A percentile compares a stretch with the other conserved stretches of the same genome.
Conservation (phyloP, 2,329 filamentous ascomycete species). For the Chaetothyriales sp. region DNA sequence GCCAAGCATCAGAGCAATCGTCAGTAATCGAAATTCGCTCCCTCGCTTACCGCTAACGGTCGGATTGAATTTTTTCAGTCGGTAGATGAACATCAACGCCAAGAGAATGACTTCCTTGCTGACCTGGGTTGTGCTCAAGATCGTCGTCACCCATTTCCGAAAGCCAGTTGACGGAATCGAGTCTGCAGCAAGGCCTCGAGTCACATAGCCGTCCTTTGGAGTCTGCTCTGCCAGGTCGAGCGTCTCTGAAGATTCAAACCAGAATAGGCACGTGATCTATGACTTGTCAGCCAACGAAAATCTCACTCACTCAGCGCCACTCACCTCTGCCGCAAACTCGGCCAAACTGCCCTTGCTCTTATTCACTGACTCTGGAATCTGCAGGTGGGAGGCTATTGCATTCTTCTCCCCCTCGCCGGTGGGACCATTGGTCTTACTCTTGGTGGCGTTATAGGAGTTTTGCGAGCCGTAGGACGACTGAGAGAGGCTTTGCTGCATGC, state of each 20-base stretch:
- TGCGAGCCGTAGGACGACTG: conserved; percentile 1
- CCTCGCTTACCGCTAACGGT: conserved; percentile 80
- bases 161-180: conserved; percentile 69
- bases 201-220: conserved; percentile 32
- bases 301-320: conserved; percentile 34
- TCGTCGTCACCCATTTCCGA: conserved; percentile 82
- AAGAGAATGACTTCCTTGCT: conserved; percentile 89
- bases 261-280: conserved; percentile 83
- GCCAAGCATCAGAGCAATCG: conserved; percentile 90
- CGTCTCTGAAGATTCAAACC: conserved; percentile 83
- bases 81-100: conserved; percentile 82
- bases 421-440: conserved; percentile 3
- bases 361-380: conserved; percentile 64
- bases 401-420: conserved; percentile 12
- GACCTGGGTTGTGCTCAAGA: conserved; percentile 87
- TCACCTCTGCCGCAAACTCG: conserved; percentile 60
- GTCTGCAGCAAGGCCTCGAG: conserved; percentile 49
- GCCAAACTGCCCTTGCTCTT: conserved; percentile 60
- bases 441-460: conserved; percentile 1
- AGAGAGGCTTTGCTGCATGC: not conserved
- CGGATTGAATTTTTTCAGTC: conserved; percentile 80
- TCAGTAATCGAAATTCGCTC: conserved; percentile 84
- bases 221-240: conserved; percentile 54
- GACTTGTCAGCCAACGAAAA: conserved; percentile 25
- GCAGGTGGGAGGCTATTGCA: conserved; percentile 41